These are phyloP conservation scores for Skeletonema costatum DNA, from an alignment of 108 stramenopile species.

Conservation along the genomic window DNA sequence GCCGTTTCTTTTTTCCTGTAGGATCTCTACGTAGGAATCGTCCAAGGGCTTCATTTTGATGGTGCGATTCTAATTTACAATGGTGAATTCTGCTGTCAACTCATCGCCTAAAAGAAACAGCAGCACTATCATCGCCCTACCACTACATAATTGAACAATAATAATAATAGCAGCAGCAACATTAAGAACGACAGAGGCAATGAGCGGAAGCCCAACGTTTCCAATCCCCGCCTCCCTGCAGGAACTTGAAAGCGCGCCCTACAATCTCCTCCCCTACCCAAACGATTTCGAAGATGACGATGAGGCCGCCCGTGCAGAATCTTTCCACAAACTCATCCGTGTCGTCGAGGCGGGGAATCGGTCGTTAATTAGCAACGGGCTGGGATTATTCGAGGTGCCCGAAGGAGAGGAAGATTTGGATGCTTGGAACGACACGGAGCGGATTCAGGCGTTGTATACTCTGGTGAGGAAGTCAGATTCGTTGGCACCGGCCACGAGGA, in stretches of 20 bases:
- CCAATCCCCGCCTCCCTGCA: slow-evolving; percentile 83
- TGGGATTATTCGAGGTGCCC: slow-evolving; percentile 56
- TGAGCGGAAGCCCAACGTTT: slow-evolving; percentile 51
- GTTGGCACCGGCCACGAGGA: slow-evolving; percentile 60
- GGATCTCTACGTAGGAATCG: too few relatives aligned
- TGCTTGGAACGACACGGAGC: slow-evolving; percentile 64
- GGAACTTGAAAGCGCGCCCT: slow-evolving; percentile 80
- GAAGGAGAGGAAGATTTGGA: slow-evolving; percentile 47
- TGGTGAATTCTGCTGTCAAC: too few relatives aligned
- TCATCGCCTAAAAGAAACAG: neutral
- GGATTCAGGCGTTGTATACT: slow-evolving; percentile 84
- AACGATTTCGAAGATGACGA: slow-evolving; percentile 86
- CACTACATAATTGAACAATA: neutral
- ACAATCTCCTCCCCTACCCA: slow-evolving; percentile 90
- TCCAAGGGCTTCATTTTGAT: too few relatives aligned
- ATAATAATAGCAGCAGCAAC: neutral
- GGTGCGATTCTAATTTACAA: too few relatives aligned
- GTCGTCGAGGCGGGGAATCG: slow-evolving; percentile 70
- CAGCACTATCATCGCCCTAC: neutral
- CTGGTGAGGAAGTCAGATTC: slow-evolving; percentile 65
- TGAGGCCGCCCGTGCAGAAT: slow-evolving; percentile 79
- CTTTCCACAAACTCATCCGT: slow-evolving; percentile 67
- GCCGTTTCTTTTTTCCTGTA: too few relatives aligned
- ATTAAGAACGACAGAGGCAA: neutral
- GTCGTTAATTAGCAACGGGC: slow-evolving; percentile 40